Evolutionary conservation across 306 rosid species (phyloP).

Genomic region (Malus sylvestris): DNA sequence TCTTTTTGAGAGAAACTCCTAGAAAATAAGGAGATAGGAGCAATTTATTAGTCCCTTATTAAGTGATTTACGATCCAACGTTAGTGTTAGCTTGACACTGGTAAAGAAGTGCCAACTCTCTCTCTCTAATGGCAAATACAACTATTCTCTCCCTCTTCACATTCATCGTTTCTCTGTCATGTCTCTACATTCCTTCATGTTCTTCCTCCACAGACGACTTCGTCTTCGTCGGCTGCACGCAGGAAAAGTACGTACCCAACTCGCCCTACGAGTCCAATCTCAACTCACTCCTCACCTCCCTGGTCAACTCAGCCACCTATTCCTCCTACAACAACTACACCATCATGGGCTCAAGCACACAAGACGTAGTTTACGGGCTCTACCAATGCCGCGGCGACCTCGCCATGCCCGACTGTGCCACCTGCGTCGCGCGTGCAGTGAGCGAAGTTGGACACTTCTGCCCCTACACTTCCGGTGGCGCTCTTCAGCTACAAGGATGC

Average conservation of each 20-base stretch:
- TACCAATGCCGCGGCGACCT: slow-evolving; percentile 95
- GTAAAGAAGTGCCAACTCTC: neutral
- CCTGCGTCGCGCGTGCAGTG: slow-evolving; percentile 51
- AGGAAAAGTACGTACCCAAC: slow-evolving; percentile 42
- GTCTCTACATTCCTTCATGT: neutral
- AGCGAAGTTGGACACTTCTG: slow-evolving; percentile 45
- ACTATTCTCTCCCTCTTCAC: slow-evolving; percentile 8
- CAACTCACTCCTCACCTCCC: slow-evolving; percentile 79
- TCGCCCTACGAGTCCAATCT: slow-evolving; percentile 70
- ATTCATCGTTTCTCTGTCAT: slow-evolving; percentile 1
- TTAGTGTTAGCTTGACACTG: neutral
- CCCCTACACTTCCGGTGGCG: slow-evolving; percentile 50
- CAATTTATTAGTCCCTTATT: neutral
- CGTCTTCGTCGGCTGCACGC: slow-evolving; percentile 82
- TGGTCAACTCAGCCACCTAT: slow-evolving; percentile 86
- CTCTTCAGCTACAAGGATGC: slow-evolving; percentile 75
- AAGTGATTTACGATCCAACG: neutral
- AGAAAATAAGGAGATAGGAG: neutral
- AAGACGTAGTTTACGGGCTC: slow-evolving; percentile 58
- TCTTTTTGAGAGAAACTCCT: neutral
- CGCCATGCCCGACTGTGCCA: slow-evolving; percentile 77
- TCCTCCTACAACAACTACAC: slow-evolving; percentile 78
- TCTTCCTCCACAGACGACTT: slow-evolving; percentile 45
- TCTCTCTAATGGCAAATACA: neutral
- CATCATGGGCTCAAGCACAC: slow-evolving; percentile 37